phyloP scores from a whole-genome alignment of 148 eudicot species.

The Heliosperma pusillum region DNA sequence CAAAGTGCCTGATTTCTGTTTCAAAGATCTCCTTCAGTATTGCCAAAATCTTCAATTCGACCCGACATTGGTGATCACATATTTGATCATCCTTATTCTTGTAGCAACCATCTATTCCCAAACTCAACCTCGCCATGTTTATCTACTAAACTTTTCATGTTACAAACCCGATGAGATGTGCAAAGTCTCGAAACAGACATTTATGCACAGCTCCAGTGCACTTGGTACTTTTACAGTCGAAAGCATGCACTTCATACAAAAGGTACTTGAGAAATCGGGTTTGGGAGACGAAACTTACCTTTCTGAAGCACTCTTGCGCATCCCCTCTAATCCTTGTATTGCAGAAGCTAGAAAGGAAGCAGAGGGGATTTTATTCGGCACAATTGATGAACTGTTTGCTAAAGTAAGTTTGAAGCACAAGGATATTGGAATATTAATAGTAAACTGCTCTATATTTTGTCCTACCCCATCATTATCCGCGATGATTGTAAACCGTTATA shows the following conservation, averaged over 20 bases:
- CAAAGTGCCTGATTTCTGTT: too few relatives aligned
- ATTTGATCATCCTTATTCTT: too few relatives aligned
- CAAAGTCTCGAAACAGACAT: background rate
- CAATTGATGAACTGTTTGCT: constrained; percentile 14
- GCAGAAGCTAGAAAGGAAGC: constrained; percentile 18
- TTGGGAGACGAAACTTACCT: constrained; percentile 19
- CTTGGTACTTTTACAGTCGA: constrained; percentile 5
- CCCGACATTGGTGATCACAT: too few relatives aligned
- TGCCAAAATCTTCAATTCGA: too few relatives aligned
- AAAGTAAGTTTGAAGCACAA: constrained; percentile 9
- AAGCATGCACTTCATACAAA: constrained; percentile 11
- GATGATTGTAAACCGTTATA: constrained; percentile 18
- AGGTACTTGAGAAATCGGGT: constrained; percentile 18
- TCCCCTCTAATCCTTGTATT: too few relatives aligned
- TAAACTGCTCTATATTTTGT: constrained; percentile 7
- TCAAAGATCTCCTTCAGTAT: too few relatives aligned
- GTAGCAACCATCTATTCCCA: too few relatives aligned
- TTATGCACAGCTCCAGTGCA: background rate
- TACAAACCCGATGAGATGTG: constrained; percentile 11
- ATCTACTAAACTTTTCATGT: constrained; percentile 19
- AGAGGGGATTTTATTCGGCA: constrained; percentile 7
- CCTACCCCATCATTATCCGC: constrained; percentile 21
- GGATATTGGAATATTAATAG: too few relatives aligned
- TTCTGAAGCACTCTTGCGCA: too few relatives aligned
- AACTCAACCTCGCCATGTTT: too few relatives aligned